Evolutionary conservation across 1,284 basidiomycete genomes (phyloP).

Genomic region (Pseudozyma flocculosa): DNA sequence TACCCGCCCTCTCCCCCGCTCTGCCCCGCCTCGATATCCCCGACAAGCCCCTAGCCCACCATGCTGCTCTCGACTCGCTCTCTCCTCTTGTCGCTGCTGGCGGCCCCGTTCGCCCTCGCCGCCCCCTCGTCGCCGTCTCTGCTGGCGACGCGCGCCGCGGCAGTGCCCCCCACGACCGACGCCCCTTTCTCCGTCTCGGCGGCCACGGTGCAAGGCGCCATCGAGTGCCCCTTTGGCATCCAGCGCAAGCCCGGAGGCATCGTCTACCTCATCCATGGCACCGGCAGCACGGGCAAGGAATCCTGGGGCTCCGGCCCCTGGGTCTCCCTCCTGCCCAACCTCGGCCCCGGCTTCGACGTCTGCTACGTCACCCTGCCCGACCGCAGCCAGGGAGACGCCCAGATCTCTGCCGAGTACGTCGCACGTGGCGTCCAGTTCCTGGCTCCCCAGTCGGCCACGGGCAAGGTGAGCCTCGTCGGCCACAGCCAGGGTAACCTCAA

Average conservation of each 20-base stretch:
- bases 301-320: slow-evolving; percentile 42
- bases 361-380: slow-evolving; percentile 54
- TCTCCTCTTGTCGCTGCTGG: too few species aligned
- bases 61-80: too few species aligned
- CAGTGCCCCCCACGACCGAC: neutral
- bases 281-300: slow-evolving; percentile 37
- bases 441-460: slow-evolving; percentile 38
- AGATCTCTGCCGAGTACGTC: slow-evolving; percentile 55
- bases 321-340: slow-evolving; percentile 16
- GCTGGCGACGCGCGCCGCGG: neutral
- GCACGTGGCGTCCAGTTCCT: slow-evolving; percentile 50
- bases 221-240: slow-evolving; percentile 10
- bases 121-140: neutral
- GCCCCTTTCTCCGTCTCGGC: slow-evolving; percentile 4
- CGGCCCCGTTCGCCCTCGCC: neutral
- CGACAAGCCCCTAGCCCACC: too few species aligned
- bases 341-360: slow-evolving; percentile 52
- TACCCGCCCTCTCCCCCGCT: too few species aligned
- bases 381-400: slow-evolving; percentile 46
- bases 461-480: slow-evolving; percentile 51
- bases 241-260: slow-evolving; percentile 19
- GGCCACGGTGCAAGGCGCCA: neutral
- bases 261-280: slow-evolving; percentile 57
- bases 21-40: too few species aligned
- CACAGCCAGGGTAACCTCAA: slow-evolving; percentile 56